Base-by-base conservation (phyloP, 768 basidiomycete genomes). In the Collybiopsis confluens region DNA sequence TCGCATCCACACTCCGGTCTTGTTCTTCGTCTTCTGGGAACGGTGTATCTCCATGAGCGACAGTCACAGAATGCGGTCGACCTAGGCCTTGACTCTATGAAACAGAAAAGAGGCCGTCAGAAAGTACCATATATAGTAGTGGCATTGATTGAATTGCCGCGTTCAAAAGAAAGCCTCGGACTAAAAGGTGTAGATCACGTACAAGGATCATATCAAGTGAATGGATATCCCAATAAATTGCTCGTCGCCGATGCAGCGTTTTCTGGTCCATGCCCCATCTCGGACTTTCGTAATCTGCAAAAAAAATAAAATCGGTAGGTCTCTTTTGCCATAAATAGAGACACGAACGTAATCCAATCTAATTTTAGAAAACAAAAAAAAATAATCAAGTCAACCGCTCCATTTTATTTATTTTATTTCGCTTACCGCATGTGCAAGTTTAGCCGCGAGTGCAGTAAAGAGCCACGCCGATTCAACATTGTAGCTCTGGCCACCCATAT, bases 191-290 rank as follows among this genome's bases (percentile, higher is more conserved):
- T n/a, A n/a, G n/a, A n/a, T n/a, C n/a, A n/a, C 68, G 50, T 55
- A 75, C 77, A 53, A 73, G 70, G 33, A 70, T 68, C 54, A 68
- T 59, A 57, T 78, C 76, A 8, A 71, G 62, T 2, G 70, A 61
- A 43, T 69, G 62, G 4, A 77, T 58, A 48, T 79, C 76, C 77
- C 77, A 79, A 52, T 79, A 79, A 20, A 79, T 63, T 21, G 65
- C 63, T 16, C 78, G 68, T 37, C 78, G 67, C 44, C 73, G 64
- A 54, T 77, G 68, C 11, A 75, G 68, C 26, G 57, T 62, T 58
- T 70, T 72, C 0, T 66, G 64, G 28, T 65, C 61, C 53, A 79
- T 63, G 49, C 73, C 71, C 58, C 78, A 79, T 23, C 68, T 69
- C 18, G 70, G 69, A 43, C 72, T 70, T 53, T 79, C 78, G 15